phyloP scores from a whole-genome alignment of 352 stramenopile species.

The Globisporangium alternatum region DNA sequence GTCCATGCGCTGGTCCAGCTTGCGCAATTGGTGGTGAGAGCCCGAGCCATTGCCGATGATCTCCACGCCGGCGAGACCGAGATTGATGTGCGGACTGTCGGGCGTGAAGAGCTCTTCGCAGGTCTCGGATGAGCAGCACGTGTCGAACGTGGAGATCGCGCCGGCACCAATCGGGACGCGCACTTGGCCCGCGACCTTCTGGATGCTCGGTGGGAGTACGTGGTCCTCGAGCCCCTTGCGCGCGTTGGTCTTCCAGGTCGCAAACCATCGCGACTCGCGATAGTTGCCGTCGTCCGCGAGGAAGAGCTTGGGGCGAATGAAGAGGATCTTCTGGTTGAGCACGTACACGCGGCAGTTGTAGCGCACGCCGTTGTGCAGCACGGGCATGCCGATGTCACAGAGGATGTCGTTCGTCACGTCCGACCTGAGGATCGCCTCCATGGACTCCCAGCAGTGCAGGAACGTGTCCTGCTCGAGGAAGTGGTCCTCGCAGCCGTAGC shows the following conservation, averaged over 20 bases:
- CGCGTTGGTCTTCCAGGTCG: slow-evolving; percentile 66
- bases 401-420: slow-evolving; percentile 93
- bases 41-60: slow-evolving; percentile 98
- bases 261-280: slow-evolving; percentile 93
- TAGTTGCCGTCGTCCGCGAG: slow-evolving; percentile 98
- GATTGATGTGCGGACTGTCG: slow-evolving; percentile 92
- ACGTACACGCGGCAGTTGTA: slow-evolving; percentile 99
- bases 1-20: slow-evolving; percentile 90
- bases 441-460: slow-evolving; percentile 96
- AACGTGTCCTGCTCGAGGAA: slow-evolving; percentile 99
- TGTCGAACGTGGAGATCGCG: slow-evolving; percentile 84
- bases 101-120: slow-evolving; percentile 99
- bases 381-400: slow-evolving; percentile 98
- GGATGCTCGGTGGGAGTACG: slow-evolving; percentile 80
- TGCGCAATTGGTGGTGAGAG: slow-evolving; percentile 96
- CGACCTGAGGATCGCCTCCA: slow-evolving; percentile 82
- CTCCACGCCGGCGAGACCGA: slow-evolving; percentile 93
- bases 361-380: slow-evolving; percentile 93
- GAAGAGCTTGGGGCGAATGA: slow-evolving; percentile 93
- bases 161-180: slow-evolving; percentile 81
- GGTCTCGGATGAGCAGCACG: slow-evolving; percentile 90
- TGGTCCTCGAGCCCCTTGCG: slow-evolving; percentile 59
- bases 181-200: slow-evolving; percentile 69
- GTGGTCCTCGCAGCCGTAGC: slow-evolving; percentile 99
- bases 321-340: slow-evolving; percentile 90